Evolutionary conservation across 176 grass and related monocot genomes (phyloP).

Genomic region (Phoenix dactylifera): DNA sequence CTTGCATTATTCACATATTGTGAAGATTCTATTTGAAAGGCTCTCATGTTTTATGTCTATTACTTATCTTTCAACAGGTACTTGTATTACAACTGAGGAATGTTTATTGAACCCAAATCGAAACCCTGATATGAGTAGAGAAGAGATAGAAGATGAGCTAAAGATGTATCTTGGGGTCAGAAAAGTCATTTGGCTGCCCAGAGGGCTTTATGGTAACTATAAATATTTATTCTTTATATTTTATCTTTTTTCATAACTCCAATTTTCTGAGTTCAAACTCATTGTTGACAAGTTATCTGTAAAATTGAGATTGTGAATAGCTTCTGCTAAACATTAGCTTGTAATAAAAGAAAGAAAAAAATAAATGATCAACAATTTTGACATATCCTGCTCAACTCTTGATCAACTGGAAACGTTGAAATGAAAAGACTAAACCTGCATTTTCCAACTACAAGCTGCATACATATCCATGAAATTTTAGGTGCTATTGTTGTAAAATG

Average conservation of each 20-base stretch:
- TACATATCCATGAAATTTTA: too few relatives aligned
- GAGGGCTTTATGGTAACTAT: conserved; percentile 64
- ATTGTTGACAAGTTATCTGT: too few relatives aligned
- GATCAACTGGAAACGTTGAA: too few relatives aligned
- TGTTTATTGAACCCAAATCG: conserved; percentile 79
- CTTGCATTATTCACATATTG: too few relatives aligned
- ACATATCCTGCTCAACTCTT: too few relatives aligned
- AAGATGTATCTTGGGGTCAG: conserved; percentile 69
- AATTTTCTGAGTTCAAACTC: too few relatives aligned
- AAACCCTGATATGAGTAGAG: conserved; percentile 74
- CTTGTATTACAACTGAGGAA: conserved; percentile 93
- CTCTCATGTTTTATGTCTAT: neutral
- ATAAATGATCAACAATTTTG: neutral
- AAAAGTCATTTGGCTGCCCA: conserved; percentile 88
- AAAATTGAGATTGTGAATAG: too few relatives aligned
- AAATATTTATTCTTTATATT: neutral
- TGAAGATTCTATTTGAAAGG: too few relatives aligned
- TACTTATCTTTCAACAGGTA: conserved; percentile 44
- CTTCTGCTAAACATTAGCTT: too few relatives aligned
- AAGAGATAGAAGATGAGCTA: conserved; percentile 80
- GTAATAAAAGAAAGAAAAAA: neutral
- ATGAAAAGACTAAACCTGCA: too few relatives aligned
- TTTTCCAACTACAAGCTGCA: too few relatives aligned
- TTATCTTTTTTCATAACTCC: neutral
- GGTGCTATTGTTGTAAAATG: too few relatives aligned